A percentile compares a stretch with the other conserved stretches of the same genome.
phyloP scores from a whole-genome alignment of 331 rosid species.

The Rhamnella rubrinervis region DNA sequence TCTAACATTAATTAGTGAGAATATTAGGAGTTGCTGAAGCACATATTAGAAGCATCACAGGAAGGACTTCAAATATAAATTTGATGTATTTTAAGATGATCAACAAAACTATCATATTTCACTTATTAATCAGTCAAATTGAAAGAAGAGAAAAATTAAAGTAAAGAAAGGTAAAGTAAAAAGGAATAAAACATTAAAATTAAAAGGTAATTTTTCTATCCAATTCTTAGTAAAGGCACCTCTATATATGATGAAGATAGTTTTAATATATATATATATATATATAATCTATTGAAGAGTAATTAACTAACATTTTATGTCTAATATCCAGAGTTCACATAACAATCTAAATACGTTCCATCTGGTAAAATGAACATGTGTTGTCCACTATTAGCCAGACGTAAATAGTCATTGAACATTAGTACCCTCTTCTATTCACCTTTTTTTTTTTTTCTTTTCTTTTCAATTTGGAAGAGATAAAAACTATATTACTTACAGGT shows the following conservation, averaged over 20 bases:
- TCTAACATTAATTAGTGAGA: conserved; percentile 22
- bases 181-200: not conserved
- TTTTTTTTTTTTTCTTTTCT: not conserved
- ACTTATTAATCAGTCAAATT: not conserved
- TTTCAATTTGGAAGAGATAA: not conserved
- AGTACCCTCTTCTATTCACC: not conserved
- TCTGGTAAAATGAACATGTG: not conserved
- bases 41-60: not conserved
- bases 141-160: not conserved
- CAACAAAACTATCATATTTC: not conserved
- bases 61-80: not conserved
- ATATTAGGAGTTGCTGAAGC: not conserved
- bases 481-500: not conserved
- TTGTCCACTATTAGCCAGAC: not conserved
- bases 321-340: not conserved
- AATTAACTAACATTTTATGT: not conserved
- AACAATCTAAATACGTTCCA: not conserved
- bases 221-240: not conserved
- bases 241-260: too few relatives aligned
- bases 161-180: not conserved
- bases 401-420: not conserved
- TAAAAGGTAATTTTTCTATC: not conserved
- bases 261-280: too few relatives aligned
- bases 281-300: not conserved
- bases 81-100: not conserved